Conservation (phyloP, 192 early-diverging fungal species). For the Coemansia sp. region DNA sequence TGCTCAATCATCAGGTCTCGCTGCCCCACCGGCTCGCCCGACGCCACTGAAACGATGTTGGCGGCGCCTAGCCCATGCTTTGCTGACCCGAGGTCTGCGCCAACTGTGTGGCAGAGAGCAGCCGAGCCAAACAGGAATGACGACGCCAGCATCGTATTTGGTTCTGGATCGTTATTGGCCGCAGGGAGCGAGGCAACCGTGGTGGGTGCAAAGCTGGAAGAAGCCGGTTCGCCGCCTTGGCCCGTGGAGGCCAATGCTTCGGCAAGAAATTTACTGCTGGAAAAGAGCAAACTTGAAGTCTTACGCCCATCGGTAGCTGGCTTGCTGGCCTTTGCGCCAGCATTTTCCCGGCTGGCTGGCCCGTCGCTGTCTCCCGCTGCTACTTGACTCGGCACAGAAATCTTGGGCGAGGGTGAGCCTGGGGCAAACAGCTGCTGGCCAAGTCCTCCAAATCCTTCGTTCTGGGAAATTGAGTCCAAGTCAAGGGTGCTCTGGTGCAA, state of each 20-base stretch:
- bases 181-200: background rate
- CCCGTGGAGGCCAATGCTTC: conserved; percentile 3
- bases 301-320: background rate
- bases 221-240: too few species aligned
- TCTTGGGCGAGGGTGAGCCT: background rate
- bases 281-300: background rate
- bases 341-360: too few species aligned
- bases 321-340: too few species aligned
- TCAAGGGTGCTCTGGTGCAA: background rate
- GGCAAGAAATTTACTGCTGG: too few species aligned
- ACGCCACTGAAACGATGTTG: conserved; percentile 31
- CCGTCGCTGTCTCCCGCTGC: background rate
- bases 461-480: background rate
- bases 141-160: conserved; percentile 1
- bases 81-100: conserved; percentile 1
- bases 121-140: conserved; percentile 7
- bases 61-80: conserved; percentile 4
- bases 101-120: background rate
- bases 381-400: background rate
- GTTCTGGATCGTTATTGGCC: background rate
- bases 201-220: background rate
- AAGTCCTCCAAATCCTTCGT: background rate
- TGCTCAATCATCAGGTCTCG: conserved; percentile 47
- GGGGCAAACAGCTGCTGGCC: background rate
- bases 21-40: conserved; percentile 17